These are phyloP conservation scores for Datisca glomerata DNA, from an alignment of 306 rosid genomes.

Conservation along the genomic window DNA sequence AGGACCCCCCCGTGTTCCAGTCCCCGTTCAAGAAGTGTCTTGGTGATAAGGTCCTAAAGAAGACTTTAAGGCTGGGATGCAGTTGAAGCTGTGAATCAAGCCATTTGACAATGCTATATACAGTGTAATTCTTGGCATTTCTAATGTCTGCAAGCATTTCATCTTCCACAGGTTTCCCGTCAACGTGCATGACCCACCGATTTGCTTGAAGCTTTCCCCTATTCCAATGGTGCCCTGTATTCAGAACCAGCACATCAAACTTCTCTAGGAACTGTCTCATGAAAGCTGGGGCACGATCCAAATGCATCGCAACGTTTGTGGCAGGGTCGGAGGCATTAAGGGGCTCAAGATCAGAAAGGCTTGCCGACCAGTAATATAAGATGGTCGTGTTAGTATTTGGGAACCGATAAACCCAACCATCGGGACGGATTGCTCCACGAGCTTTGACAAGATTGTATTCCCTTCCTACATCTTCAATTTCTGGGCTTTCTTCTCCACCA, in stretches of 20 bases:
- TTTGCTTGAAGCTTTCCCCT: conserved; percentile 65
- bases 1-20: conserved; percentile 88
- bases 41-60: conserved; percentile 86
- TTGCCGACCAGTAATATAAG: conserved; percentile 90
- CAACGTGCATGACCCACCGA: conserved; percentile 71
- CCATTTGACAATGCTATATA: conserved; percentile 55
- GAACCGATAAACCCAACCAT: conserved; percentile 93
- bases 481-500: conserved; percentile 59
- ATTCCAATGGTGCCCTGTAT: conserved; percentile 97
- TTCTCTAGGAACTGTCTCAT: conserved; percentile 44
- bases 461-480: conserved; percentile 60
- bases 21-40: conserved; percentile 79
- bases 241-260: conserved; percentile 75
- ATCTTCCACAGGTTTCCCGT: conserved; percentile 53
- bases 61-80: conserved; percentile 54
- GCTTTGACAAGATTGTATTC: conserved; percentile 63
- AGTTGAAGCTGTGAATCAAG: conserved; percentile 57
- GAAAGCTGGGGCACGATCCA: conserved; percentile 84
- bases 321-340: conserved; percentile 31
- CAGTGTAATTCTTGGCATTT: conserved; percentile 65
- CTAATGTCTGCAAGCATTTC: conserved; percentile 35
- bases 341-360: conserved; percentile 68
- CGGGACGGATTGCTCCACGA: conserved; percentile 79
- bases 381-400: conserved; percentile 68
- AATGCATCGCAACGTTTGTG: conserved; percentile 70